These are phyloP conservation scores for Discostella stelligeroides DNA, from an alignment of 108 stramenopile genomes.

Conservation along the genomic window DNA sequence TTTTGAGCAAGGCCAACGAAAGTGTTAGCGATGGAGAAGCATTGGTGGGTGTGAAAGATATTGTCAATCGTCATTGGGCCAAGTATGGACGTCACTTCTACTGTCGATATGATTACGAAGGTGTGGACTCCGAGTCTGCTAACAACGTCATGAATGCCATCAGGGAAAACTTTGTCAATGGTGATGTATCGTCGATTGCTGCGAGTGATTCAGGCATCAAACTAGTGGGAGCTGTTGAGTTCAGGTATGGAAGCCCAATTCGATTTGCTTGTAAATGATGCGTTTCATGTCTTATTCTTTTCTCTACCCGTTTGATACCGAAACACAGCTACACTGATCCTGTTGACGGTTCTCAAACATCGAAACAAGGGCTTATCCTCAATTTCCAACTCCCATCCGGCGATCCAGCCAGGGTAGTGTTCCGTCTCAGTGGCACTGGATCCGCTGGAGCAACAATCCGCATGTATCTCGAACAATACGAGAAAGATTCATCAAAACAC, in stretches of 20 bases:
- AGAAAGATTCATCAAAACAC: slow-evolving; percentile 70
- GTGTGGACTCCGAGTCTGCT: slow-evolving; percentile 86
- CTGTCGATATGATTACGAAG: slow-evolving; percentile 99
- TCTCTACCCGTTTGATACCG: background rate
- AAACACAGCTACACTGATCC: slow-evolving; percentile 90
- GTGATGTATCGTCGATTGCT: slow-evolving; percentile 46
- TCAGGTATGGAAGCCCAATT: slow-evolving; percentile 49
- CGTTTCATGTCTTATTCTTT: background rate
- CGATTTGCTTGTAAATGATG: background rate
- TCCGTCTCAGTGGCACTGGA: slow-evolving; percentile 97
- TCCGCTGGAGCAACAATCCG: slow-evolving; percentile 97
- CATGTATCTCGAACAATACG: slow-evolving; percentile 97
- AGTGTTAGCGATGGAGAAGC: slow-evolving; percentile 49
- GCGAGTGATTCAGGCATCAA: slow-evolving; percentile 64
- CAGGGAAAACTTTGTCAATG: slow-evolving; percentile 64
- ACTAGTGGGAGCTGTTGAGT: slow-evolving; percentile 68
- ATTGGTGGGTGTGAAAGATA: slow-evolving; percentile 86
- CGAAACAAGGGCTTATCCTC: slow-evolving; percentile 93
- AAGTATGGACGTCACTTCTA: slow-evolving; percentile 98
- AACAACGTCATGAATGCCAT: slow-evolving; percentile 89
- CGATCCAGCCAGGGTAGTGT: slow-evolving; percentile 89
- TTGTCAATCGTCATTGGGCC: slow-evolving; percentile 93
- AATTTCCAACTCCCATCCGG: slow-evolving; percentile 83
- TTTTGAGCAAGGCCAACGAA: slow-evolving; percentile 93
- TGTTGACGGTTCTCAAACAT: slow-evolving; percentile 89